phyloP scores from a whole-genome alignment of 495 filamentous ascomycete genomes.

The Trichoderma virens region DNA sequence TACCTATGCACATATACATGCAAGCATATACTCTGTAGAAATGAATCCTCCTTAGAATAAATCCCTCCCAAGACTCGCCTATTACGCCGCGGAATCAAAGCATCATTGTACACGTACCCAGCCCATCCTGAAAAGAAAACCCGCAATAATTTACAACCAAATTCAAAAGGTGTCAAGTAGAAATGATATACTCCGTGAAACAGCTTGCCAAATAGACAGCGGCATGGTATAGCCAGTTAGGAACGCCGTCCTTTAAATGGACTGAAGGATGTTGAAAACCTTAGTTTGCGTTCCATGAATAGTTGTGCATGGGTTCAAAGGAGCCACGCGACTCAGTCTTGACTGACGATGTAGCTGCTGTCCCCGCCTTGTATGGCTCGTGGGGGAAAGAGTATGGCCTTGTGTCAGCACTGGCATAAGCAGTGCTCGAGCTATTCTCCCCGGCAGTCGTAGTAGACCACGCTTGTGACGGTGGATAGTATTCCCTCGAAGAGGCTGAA shows the following conservation, averaged over 20 bases:
- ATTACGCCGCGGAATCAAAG: not conserved
- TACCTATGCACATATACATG: not conserved
- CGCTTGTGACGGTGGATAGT: conserved; percentile 36
- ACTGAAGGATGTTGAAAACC: not conserved
- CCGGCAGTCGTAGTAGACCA: conserved; percentile 36
- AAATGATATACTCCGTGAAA: not conserved
- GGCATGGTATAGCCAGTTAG: no score
- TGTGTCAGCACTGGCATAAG: conserved; percentile 29
- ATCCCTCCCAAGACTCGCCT: not conserved
- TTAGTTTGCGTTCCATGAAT: conserved; percentile 15
- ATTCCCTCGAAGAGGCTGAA: conserved; percentile 30
- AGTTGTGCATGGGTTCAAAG: conserved; percentile 23
- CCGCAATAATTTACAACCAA: not conserved
- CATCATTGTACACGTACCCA: not conserved
- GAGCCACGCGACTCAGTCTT: conserved; percentile 16
- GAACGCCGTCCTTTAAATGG: no score
- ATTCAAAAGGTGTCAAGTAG: not conserved
- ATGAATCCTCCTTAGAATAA: not conserved
- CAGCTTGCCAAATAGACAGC: not conserved
- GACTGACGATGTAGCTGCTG: conserved; percentile 12
- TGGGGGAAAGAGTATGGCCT: conserved; percentile 33
- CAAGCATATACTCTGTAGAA: not conserved
- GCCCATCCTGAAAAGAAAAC: not conserved
- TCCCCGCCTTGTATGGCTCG: conserved; percentile 21
- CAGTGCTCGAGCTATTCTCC: conserved; percentile 26